Base-by-base conservation (phyloP, 208 protist genomes). In the Naegleria fowleri region DNA sequence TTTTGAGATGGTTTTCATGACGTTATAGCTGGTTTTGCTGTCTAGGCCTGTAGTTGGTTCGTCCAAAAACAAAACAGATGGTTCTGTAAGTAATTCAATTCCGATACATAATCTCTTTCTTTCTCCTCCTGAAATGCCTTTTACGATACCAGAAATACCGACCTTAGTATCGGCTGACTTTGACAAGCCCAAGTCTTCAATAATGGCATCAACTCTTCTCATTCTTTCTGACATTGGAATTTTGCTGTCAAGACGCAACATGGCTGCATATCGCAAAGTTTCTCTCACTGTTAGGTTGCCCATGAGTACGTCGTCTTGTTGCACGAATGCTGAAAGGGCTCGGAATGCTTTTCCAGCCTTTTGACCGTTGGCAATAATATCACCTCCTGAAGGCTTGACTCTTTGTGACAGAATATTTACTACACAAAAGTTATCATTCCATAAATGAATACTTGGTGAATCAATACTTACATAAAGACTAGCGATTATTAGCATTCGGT, bases 221-320 rank as follows among this genome's bases (percentile, higher is more conserved):
- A 93, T 67, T 90, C 97, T 97, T 40, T 98, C 93, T 7, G 94
- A 92, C n/a, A 36, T 25, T 39, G 41, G 19, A 58, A 88, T 88
- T 88, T 39, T 39, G 5, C 41, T 88, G 16, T 19, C 16, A 6
- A 88, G 13, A 39, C 84, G 39, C 13, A 88, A 55, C 15, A 88
- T 16, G 25, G 96, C 96, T 11, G 96, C 95, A 93, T 97, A 98
- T 51, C 93, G 88, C 92, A 98, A 95, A 0, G 95, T 97, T 92
- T 98, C 94, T 51, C 92, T 92, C 22, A 97, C 97, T 19, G 97
- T 98, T 33, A 98, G 91, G 15, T 94, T 94, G 16, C 95, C 95
- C 90, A 97, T 92, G 15, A 98, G 93, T 15, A 95, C 96, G 93
- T 98, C 96, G 85, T 98, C 97, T 93, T 98, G 97, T 39, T 95